These are phyloP conservation scores for Apiospora phragmitis DNA, from an alignment of 2,329 filamentous ascomycete species.

Conservation along the genomic window DNA sequence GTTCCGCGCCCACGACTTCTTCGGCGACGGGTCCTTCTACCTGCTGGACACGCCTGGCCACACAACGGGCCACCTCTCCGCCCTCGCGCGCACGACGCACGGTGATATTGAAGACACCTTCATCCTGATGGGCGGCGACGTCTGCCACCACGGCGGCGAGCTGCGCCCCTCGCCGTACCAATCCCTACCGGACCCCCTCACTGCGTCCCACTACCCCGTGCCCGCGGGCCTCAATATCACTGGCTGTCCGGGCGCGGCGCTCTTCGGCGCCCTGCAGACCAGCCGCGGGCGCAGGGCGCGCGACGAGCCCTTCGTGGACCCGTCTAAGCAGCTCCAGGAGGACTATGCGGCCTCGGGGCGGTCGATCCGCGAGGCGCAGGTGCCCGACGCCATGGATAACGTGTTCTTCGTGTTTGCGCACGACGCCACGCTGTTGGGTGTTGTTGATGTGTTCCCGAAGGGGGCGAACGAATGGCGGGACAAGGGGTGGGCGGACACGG, in stretches of 20 bases:
- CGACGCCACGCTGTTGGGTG: slow-evolving; percentile 21
- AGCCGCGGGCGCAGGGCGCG: background rate
- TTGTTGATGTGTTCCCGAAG: slow-evolving; percentile 24
- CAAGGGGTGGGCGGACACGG: slow-evolving; percentile 14
- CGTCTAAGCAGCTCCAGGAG: background rate
- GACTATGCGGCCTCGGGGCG: background rate
- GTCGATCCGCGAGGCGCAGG: slow-evolving; percentile 1
- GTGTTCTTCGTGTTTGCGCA: slow-evolving; percentile 28
- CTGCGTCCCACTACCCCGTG: background rate
- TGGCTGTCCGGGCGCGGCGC: background rate
- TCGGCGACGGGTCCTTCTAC: slow-evolving; percentile 57
- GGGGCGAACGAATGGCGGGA: slow-evolving; percentile 25
- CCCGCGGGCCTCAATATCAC: background rate
- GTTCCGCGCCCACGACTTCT: slow-evolving; percentile 49
- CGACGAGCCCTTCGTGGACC: slow-evolving; percentile 2
- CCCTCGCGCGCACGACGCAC: slow-evolving; percentile 44
- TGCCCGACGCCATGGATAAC: slow-evolving; percentile 23
- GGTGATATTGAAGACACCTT: slow-evolving; percentile 34
- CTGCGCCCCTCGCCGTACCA: slow-evolving; percentile 43
- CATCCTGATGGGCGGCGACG: slow-evolving; percentile 51
- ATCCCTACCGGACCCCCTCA: slow-evolving; percentile 31
- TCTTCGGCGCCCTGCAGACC: background rate
- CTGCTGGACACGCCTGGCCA: slow-evolving; percentile 55
- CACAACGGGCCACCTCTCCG: slow-evolving; percentile 50
- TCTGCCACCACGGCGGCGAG: slow-evolving; percentile 44